A percentile compares a stretch with the other conserved stretches of the same genome.
phyloP scores from a whole-genome alignment of 768 basidiomycete genomes.

The Calocybe indica region DNA sequence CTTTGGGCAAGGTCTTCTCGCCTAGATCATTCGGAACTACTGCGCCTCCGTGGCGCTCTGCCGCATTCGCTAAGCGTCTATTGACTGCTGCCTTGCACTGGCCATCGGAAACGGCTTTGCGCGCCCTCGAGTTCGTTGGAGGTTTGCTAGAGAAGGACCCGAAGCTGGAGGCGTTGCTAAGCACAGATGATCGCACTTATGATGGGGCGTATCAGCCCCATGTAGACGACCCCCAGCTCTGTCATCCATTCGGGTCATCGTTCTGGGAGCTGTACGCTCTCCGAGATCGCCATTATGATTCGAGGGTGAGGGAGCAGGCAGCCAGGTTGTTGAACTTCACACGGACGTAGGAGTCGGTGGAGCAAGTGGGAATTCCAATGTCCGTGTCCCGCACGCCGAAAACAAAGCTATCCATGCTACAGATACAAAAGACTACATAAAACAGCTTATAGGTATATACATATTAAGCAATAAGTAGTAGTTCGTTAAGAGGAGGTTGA shows the following conservation, averaged over 20 bases:
- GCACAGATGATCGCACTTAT: slow-evolving; percentile 78
- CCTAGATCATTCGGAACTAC: slow-evolving; percentile 52
- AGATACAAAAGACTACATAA: too few relatives aligned
- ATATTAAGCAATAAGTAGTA: too few relatives aligned
- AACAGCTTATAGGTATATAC: too few relatives aligned
- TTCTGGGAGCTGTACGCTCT: slow-evolving; percentile 82
- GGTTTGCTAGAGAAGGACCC: slow-evolving; percentile 71
- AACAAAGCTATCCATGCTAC: too few relatives aligned
- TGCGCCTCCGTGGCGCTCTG: slow-evolving; percentile 68
- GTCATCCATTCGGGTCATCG: slow-evolving; percentile 75
- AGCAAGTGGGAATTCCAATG: slow-evolving; percentile 13
- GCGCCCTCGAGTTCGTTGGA: slow-evolving; percentile 68
- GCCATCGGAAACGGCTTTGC: slow-evolving; percentile 59
- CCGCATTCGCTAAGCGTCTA: slow-evolving; percentile 93
- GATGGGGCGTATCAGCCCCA: slow-evolving; percentile 85
- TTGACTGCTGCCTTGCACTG: slow-evolving; percentile 77
- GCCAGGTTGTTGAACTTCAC: slow-evolving; percentile 43
- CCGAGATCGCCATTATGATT: slow-evolving; percentile 55
- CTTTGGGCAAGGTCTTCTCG: slow-evolving; percentile 77
- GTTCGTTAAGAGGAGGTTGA: too few relatives aligned
- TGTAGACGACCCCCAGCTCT: slow-evolving; percentile 84
- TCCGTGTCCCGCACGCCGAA: not conserved
- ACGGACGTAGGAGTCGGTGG: slow-evolving; percentile 22
- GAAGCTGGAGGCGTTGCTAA: slow-evolving; percentile 77
- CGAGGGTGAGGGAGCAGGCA: slow-evolving; percentile 63